Conservation (phyloP, 108 stramenopile species). For the Epipyxis sp. region DNA sequence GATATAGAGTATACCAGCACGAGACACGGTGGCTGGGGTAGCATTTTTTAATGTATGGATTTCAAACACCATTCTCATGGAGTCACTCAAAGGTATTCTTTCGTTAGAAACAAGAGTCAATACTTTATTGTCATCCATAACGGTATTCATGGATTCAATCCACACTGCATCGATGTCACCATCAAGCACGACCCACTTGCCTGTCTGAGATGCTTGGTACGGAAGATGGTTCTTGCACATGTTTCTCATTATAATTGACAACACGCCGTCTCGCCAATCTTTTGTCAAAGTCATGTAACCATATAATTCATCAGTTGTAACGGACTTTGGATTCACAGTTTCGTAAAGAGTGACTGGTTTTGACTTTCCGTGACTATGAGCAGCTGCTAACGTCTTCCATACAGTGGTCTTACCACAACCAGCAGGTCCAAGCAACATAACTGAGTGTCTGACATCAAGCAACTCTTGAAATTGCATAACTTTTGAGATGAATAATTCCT, state of each 20-base stretch:
- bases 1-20: conserved; percentile 33
- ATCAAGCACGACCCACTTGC: conserved; percentile 33
- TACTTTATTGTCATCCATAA: conserved; percentile 36
- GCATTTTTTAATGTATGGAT: conserved; percentile 32
- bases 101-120: conserved; percentile 30
- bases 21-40: conserved; percentile 30
- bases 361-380: conserved; percentile 49
- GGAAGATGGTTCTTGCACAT: conserved; percentile 24
- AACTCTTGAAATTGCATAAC: conserved; percentile 49
- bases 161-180: conserved; percentile 33
- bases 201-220: conserved; percentile 18
- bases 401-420: conserved; percentile 39
- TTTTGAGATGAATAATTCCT: conserved; percentile 55
- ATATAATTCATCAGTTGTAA: conserved; percentile 33
- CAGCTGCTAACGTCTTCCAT: conserved; percentile 46
- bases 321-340: conserved; percentile 33
- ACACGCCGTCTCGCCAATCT: conserved; percentile 33
- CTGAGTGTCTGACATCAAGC: conserved; percentile 50
- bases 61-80: conserved; percentile 23
- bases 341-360: conserved; percentile 26
- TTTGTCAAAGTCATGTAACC: conserved; percentile 38
- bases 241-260: conserved; percentile 31
- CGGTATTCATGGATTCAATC: conserved; percentile 35
- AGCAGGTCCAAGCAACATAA: conserved; percentile 49
- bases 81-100: conserved; percentile 19